Evolutionary conservation across 75 land plant genomes (phyloP), one percentile per base, ranked within the genome.

Genomic region (Sequoiadendron giganteum): DNA sequence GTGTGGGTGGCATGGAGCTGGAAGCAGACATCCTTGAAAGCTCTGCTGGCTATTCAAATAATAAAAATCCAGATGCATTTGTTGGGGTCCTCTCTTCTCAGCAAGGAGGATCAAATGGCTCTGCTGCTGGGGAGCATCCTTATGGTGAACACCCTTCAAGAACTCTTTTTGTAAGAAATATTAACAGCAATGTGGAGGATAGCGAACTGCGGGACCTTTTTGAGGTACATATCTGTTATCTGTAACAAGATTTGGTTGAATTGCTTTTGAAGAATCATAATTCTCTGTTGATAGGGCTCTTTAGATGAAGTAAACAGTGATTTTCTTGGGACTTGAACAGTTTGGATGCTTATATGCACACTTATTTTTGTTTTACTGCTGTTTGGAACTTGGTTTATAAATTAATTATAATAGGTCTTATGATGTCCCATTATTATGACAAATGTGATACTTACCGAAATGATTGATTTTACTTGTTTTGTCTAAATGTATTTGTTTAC

Each of bases 1-100:
- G 94, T 91, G 95, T 91, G 70, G 99, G 99, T 72, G 99, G 98
- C 14, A 89, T 97, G 92, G 98, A 97, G 85, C 89, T 97, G 25
- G 95, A 95, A 75, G 95, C 87, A 13, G 95, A 92, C 83, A 70
- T 86, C 21, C 90, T 84, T 76, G 98, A 94, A 75, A 79, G 81
- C 5, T 72, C 90, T 30, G 86, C 49, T 28, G 40, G 43, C 54
- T 32, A 14, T 47, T 76, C 84, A 87, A 77, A 78, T 43, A 79
- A 81, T 36, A 91, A 91, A 28, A 70, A 49, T 81, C 47, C 83
- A 30, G 90, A 92, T 56, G 73, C 56, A 25, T n/a, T 87, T 89
- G 87, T 19, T 40, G 92, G 87, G 52, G 47, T 36, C 68, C 54
- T 86, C 75, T 28, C 88, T 61, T 86, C 86, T 43, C 92, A 90